Percentiles rank a stretch among this genome's conserved stretches.
These are phyloP conservation scores for Sporisorium reilianum DNA, from an alignment of 1,284 basidiomycete genomes.

Conservation along the genomic window DNA sequence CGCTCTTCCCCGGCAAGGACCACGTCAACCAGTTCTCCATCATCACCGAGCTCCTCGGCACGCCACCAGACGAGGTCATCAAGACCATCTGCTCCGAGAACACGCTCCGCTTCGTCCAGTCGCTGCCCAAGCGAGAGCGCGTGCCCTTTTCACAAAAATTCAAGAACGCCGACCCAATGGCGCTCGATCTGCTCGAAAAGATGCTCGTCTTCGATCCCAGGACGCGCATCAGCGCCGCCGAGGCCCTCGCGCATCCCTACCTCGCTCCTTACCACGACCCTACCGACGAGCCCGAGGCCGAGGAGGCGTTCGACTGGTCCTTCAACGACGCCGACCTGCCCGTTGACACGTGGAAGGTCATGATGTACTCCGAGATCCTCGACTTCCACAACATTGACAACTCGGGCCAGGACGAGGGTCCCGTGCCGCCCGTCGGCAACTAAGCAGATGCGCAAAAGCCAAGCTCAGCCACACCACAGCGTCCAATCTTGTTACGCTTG, in stretches of 20 bases:
- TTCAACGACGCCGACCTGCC: slow-evolving; percentile 99
- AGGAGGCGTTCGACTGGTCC: slow-evolving; percentile 97
- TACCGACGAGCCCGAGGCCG: slow-evolving; percentile 93
- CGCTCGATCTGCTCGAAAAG: slow-evolving; percentile 94
- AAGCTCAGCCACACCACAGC: not conserved
- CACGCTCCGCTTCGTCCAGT: slow-evolving; percentile 98
- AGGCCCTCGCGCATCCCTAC: slow-evolving; percentile 92
- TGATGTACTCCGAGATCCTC: slow-evolving; percentile 72
- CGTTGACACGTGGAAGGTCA: slow-evolving; percentile 98
- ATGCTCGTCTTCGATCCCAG: slow-evolving; percentile 99
- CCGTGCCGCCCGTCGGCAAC: slow-evolving; percentile 51
- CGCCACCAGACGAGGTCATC: slow-evolving; percentile 98
- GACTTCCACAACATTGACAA: slow-evolving; percentile 70
- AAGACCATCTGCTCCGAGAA: slow-evolving; percentile 98
- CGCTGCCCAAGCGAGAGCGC: slow-evolving; percentile 93
- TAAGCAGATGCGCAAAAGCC: slow-evolving; percentile 5
- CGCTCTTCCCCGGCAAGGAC: slow-evolving; percentile 98
- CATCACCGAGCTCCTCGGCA: slow-evolving; percentile 97
- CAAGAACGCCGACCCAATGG: slow-evolving; percentile 88
- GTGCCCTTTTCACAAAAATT: slow-evolving; percentile 96
- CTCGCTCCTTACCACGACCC: slow-evolving; percentile 98
- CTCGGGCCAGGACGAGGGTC: slow-evolving; percentile 56
- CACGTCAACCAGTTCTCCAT: slow-evolving; percentile 99
- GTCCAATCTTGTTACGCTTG: slow-evolving; percentile 5
- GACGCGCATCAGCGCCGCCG: slow-evolving; percentile 92